Evolutionary conservation across 1,284 basidiomycete genomes (phyloP).

Genomic region (Cutaneotrichosporon spelunceum): DNA sequence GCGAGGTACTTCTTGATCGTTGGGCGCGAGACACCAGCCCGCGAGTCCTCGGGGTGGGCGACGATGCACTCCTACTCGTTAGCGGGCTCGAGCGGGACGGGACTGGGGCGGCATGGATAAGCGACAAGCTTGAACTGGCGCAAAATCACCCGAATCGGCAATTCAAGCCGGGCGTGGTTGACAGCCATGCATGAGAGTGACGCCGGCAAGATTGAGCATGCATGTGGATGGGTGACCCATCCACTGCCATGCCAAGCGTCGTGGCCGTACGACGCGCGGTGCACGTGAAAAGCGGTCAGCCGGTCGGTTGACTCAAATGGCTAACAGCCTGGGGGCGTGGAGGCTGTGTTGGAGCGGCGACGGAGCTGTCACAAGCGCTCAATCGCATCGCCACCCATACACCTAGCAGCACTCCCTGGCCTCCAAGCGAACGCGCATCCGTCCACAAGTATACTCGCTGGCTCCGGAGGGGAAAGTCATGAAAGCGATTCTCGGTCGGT

Average conservation of each 20-base stretch:
- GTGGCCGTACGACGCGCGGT: not conserved
- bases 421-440: not conserved
- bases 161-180: slow-evolving; percentile 17
- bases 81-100: slow-evolving; percentile 1
- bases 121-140: slow-evolving; percentile 2
- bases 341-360: not conserved
- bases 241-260: slow-evolving; percentile 1
- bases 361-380: not conserved
- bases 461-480: not conserved
- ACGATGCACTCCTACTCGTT: slow-evolving; percentile 66
- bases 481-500: not conserved
- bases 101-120: not conserved
- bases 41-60: slow-evolving; percentile 70
- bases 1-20: slow-evolving; percentile 90
- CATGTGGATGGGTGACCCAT: slow-evolving; percentile 2
- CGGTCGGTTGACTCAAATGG: not conserved
- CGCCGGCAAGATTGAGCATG: slow-evolving; percentile 1
- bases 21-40: slow-evolving; percentile 80
- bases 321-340: not conserved
- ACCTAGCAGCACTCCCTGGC: not conserved
- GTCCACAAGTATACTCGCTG: not conserved
- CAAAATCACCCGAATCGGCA: slow-evolving; percentile 36
- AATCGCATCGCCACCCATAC: not conserved
- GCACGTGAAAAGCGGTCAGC: not conserved
- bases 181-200: slow-evolving; percentile 16